Percentiles rank a stretch among this genome's conserved stretches.
Conservation (phyloP, 441 rosid species). For the Syzygium syzygioides region DNA sequence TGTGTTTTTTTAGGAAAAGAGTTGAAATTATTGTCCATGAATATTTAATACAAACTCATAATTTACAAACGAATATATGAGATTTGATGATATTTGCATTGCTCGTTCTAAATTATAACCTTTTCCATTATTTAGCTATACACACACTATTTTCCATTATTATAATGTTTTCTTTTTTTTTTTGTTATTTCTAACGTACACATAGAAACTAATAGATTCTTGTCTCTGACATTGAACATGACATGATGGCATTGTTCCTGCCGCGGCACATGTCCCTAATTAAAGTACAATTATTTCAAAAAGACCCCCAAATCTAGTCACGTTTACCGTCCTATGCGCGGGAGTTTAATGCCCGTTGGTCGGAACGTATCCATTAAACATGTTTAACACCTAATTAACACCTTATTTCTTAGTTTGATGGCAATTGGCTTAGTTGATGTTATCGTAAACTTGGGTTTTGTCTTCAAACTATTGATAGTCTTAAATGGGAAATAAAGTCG, state of each 20-base stretch:
- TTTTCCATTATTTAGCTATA: background rate
- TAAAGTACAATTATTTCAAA: background rate
- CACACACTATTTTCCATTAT: background rate
- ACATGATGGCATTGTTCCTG: background rate
- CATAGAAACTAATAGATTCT: background rate
- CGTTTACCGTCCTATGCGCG: background rate
- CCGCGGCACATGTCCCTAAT: background rate
- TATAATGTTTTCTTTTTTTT: background rate
- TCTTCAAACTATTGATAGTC: background rate
- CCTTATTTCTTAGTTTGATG: background rate
- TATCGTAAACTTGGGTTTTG: background rate
- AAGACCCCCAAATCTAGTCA: background rate
- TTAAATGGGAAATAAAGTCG: background rate
- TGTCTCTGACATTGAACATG: background rate
- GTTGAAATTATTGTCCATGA: background rate
- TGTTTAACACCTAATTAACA: background rate
- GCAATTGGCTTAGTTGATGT: background rate
- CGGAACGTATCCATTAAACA: background rate
- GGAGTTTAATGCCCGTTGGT: background rate
- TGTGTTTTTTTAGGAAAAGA: background rate
- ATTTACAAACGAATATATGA: no score
- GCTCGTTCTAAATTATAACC: background rate
- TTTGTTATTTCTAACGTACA: background rate
- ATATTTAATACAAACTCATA: background rate
- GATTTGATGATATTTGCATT: background rate